Evolutionary conservation across 441 rosid genomes (phyloP), one percentile per base, ranked within the genome.

Genomic region (Adansonia madagascariensis): DNA sequence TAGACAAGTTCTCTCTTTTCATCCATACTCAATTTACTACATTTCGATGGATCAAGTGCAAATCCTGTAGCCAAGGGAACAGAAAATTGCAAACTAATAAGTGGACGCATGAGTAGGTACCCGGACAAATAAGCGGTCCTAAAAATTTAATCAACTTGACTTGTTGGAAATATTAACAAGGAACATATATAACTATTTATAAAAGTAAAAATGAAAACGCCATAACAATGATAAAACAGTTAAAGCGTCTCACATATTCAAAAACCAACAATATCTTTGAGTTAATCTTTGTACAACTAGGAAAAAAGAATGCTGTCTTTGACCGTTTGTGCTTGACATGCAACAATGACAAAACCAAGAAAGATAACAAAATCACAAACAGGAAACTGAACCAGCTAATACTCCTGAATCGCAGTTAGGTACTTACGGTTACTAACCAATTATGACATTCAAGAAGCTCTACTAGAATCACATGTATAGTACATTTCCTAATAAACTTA

Each of bases 1-100:
- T 97, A 89, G 62, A 97, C 97, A 61, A 94, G 89, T 78, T 90
- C 91, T 78, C 98, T 90, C 85, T 92, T 97, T 85, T 97, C 94
- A 24, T 91, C 92, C 85, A 97, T 84, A 78, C 89, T 93, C 87
- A 89, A 79, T 80, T 89, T 88, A 80, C 85, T 83, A 88, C 90
- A 87, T 82, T 89, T 92, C 55, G 93, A 83, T 62, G 91, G 89
- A 81, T 89, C 91, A 74, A 82, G 86, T 46, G 75, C 85, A 83
- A 75, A 77, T 82, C 91, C 98, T 94, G 52, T 11, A 22, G 62
- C 55, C 62, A 79, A 62, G 44, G 53, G 3, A 69, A 75, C 43
- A 74, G 4, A 17, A 72, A 35, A 68, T 18, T 47, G 35, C 62
- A 3, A 2, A 55, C 49, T 31, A 78, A 57, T 39, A 76, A 68